A percentile compares a stretch with the other conserved stretches of the same genome.
These are phyloP conservation scores for Chaetomidium leptoderma DNA, from an alignment of 495 filamentous ascomycete genomes.

Conservation along the genomic window DNA sequence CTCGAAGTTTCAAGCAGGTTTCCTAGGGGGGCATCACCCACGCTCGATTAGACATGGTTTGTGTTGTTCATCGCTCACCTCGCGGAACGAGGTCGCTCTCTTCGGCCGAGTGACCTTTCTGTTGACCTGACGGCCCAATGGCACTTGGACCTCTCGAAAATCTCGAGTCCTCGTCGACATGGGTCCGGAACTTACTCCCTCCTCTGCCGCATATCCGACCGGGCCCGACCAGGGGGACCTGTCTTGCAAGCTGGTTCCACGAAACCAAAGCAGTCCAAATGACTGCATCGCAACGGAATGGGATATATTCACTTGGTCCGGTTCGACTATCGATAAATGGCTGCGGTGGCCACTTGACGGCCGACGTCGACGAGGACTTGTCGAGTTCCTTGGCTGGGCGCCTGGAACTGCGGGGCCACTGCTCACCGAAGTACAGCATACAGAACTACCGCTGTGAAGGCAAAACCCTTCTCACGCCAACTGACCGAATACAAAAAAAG, in stretches of 20 bases:
- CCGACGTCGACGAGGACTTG: not conserved
- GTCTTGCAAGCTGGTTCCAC: too few species aligned
- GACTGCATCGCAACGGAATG: too few species aligned
- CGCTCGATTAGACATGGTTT: too few species aligned
- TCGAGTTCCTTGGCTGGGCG: not conserved
- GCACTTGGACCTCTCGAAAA: not conserved
- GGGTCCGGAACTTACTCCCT: not conserved
- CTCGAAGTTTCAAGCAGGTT: slow-evolving; percentile 1
- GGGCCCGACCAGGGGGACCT: not conserved
- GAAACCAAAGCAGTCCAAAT: too few species aligned
- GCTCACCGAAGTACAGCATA: not conserved
- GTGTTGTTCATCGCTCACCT: too few species aligned
- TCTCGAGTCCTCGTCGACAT: not conserved
- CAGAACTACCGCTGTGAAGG: too few species aligned
- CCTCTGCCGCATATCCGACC: not conserved
- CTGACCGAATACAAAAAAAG: too few species aligned
- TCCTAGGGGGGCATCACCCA: too few species aligned
- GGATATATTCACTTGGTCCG: not conserved
- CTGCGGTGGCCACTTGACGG: not conserved
- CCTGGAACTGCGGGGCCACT: not conserved
- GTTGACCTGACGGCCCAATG: not conserved
- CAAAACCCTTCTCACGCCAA: too few species aligned
- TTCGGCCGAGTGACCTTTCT: too few species aligned
- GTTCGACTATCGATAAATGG: not conserved
- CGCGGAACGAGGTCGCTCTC: too few species aligned